These are phyloP conservation scores for Ganoderma boninense DNA, from an alignment of 1,284 basidiomycete genomes.

Conservation along the genomic window DNA sequence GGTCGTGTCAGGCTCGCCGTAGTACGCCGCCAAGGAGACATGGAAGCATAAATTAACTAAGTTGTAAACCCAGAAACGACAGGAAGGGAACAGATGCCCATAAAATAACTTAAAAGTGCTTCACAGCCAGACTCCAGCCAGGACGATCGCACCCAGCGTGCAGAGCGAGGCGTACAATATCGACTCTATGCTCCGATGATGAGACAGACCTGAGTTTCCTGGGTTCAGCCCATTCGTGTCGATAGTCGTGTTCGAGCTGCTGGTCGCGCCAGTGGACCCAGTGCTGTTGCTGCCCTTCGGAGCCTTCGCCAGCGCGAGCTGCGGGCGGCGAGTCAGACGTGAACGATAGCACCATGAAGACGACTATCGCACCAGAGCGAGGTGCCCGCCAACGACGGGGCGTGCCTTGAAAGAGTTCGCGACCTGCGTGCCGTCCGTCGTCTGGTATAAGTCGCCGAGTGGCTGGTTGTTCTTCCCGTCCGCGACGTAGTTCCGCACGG, in stretches of 20 bases:
- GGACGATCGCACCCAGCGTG: background rate
- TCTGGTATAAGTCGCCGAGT: slow-evolving; percentile 68
- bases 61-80: background rate
- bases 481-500: slow-evolving; percentile 61
- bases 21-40: background rate
- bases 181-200: background rate
- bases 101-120: background rate
- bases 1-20: background rate
- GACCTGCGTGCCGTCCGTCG: slow-evolving; percentile 47
- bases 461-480: slow-evolving; percentile 47
- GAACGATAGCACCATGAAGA: background rate
- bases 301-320: background rate
- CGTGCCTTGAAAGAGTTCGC: slow-evolving; percentile 55
- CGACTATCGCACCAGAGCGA: slow-evolving; percentile 46
- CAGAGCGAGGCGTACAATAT: slow-evolving; percentile 1
- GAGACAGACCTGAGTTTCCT: background rate
- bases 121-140: background rate
- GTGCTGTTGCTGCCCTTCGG: background rate
- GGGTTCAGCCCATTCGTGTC: background rate
- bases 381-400: slow-evolving; percentile 67
- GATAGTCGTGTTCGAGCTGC: background rate
- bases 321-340: background rate
- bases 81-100: background rate
- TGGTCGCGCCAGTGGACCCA: background rate
- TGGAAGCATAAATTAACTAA: background rate